Evolutionary conservation across 2,329 filamentous ascomycete genomes (phyloP).

Genomic region (Monosporascus sp.): DNA sequence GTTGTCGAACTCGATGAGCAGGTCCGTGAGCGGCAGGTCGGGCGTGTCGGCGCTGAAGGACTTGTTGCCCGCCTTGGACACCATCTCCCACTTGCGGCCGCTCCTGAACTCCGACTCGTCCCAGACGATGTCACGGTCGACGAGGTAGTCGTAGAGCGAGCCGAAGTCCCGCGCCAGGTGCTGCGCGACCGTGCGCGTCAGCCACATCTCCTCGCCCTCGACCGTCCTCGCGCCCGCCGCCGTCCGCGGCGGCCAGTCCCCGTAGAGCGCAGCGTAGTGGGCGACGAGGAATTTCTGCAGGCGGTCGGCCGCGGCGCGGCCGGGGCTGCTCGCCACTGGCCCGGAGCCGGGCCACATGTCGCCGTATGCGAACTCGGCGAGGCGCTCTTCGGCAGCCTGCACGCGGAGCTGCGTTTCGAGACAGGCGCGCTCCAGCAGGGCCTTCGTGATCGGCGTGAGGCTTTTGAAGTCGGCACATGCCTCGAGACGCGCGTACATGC

Average conservation of each 20-base stretch:
- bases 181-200: conserved; percentile 52
- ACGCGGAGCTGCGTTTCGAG: conserved; percentile 59
- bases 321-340: conserved; percentile 28
- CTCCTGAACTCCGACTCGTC: conserved; percentile 56
- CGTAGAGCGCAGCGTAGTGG: conserved; percentile 52
- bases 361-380: conserved; percentile 54
- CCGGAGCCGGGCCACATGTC: conserved; percentile 53
- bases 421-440: conserved; percentile 56
- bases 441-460: conserved; percentile 56
- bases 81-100: conserved; percentile 61
- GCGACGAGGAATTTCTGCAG: conserved; percentile 55
- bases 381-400: conserved; percentile 55
- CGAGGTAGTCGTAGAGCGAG: conserved; percentile 64
- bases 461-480: conserved; percentile 49
- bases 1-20: conserved; percentile 62
- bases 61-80: conserved; percentile 39
- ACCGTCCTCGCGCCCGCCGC: conserved; percentile 16
- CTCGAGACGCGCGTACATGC: conserved; percentile 55
- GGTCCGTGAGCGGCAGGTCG: conserved; percentile 60
- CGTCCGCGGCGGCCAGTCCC: conserved; percentile 55
- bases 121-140: conserved; percentile 63
- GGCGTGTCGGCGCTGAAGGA: conserved; percentile 44
- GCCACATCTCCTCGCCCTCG: conserved; percentile 48
- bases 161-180: conserved; percentile 62
- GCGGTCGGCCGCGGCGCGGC: conserved; percentile 51